Base-by-base conservation (phyloP, 371 early-diverging fungal species). In the Mortierella sp. region DNA sequence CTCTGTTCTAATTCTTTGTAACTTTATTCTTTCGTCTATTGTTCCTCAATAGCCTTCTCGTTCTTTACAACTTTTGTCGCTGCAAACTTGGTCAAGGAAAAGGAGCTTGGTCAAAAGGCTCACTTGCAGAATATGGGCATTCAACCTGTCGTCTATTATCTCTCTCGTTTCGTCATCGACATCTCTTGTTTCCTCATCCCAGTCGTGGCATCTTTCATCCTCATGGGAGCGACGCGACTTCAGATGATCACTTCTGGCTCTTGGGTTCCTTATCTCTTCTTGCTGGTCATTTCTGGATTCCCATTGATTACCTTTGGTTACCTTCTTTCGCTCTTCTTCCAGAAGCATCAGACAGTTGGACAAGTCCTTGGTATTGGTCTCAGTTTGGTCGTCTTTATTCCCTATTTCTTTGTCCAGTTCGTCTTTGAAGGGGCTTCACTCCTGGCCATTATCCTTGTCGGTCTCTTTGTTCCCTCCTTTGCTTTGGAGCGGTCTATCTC, bases 401-500 rank as follows among this genome's bases (percentile, higher is more conserved):
- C 84, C 1, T 84, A 83, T 52, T 83, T 84, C 47, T 55, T 84
- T 56, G 73, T 82, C 44, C 68, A 81, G 62, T 83, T 84, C 61
- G 82, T 70, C 51, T 60, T 70, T 66, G 57, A 62, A 14, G 76
- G 72, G n/a, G 80, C 68, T 21, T 62, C 64, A 1, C 52, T 65
- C 58, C 37, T 74, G 29, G 68, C 67, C 47, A 70, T 68, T 28
- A 9, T 82, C 44, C 58, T 74, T 11, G 19, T 82, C 30, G 72
- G 71, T 16, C 25, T 74, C 2, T 51, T 82, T n/a, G 23, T 72
- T 0, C 84, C 84, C 7, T 44, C 83, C 0, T 83, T 83, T 75
- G 84, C 84, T 0, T n/a, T 81, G 46, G 79, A 84, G 29, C 75
- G 71, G 1, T 66, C 82, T 29, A 72, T 84, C 60, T 66, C 63